phyloP scores from a whole-genome alignment of 495 filamentous ascomycete species.

The Geopyxis carbonaria region DNA sequence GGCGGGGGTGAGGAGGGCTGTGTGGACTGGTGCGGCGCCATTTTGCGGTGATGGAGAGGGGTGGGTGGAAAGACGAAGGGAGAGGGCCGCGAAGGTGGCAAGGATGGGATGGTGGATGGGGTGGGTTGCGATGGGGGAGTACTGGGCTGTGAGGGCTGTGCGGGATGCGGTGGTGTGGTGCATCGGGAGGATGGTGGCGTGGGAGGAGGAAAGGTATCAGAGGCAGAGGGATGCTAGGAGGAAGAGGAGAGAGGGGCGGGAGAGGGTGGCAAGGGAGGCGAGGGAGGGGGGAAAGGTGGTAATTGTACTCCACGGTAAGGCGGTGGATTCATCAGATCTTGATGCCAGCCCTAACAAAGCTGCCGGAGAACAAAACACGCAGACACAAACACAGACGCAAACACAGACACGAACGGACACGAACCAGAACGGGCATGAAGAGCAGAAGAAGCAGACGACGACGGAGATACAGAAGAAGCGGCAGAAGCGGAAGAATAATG shows the following conservation, averaged over 20 bases:
- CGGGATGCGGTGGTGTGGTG: slow-evolving; percentile 6
- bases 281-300: too few species aligned
- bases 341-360: too few species aligned
- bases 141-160: slow-evolving; percentile 7
- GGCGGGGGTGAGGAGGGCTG: slow-evolving; percentile 4
- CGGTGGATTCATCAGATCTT: too few species aligned
- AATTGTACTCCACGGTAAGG: too few species aligned
- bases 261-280: too few species aligned
- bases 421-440: too few species aligned
- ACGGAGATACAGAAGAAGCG: neutral
- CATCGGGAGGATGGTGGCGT: neutral
- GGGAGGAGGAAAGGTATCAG: neutral
- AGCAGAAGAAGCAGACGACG: neutral
- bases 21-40: slow-evolving; percentile 1
- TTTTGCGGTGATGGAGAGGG: neutral
- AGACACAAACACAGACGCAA: too few species aligned
- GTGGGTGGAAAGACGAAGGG: neutral
- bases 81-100: slow-evolving; percentile 6
- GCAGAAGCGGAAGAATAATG: slow-evolving; percentile 1
- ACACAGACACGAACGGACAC: too few species aligned
- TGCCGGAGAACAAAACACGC: too few species aligned
- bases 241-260: too few species aligned
- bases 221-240: neutral
- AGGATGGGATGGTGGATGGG: slow-evolving; percentile 16
- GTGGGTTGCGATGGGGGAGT: slow-evolving; percentile 12